A percentile compares a stretch with the other conserved stretches of the same genome.
phyloP scores from a whole-genome alignment of 1,139 yeast genomes.

The Zygosaccharomyces sapae region DNA sequence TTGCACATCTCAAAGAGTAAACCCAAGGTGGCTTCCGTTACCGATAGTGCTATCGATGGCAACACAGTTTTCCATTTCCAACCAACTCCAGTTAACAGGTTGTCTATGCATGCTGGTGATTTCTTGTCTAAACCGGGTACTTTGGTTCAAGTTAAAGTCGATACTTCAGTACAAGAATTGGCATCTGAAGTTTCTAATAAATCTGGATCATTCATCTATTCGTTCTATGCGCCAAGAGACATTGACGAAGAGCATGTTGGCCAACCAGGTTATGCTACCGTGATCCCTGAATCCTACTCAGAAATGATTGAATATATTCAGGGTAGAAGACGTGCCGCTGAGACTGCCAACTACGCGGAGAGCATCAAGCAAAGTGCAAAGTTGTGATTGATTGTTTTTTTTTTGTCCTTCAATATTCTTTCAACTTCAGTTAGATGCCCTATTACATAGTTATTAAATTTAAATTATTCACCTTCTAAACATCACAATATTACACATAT shows the following conservation, averaged over 20 bases:
- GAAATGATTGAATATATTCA: constrained; percentile 91
- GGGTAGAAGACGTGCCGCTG: constrained; percentile 84
- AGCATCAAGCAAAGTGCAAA: constrained; percentile 10
- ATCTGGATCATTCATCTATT: constrained; percentile 83
- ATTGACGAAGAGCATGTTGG: constrained; percentile 39
- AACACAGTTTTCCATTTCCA: constrained; percentile 42
- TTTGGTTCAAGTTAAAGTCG: constrained; percentile 81
- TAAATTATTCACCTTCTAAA: constrained; percentile 4
- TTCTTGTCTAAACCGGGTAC: constrained; percentile 76
- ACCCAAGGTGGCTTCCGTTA: constrained; percentile 19
- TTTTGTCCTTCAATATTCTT: neutral
- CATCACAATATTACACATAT: constrained; percentile 4
- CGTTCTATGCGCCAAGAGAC: constrained; percentile 76
- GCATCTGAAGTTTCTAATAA: constrained; percentile 58
- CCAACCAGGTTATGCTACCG: constrained; percentile 52
- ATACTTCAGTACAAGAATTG: constrained; percentile 67
- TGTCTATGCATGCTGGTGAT: constrained; percentile 52
- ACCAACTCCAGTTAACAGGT: constrained; percentile 54
- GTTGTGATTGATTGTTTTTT: neutral
- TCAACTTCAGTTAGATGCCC: neutral
- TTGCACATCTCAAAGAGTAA: constrained; percentile 42
- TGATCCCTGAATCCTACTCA: constrained; percentile 79
- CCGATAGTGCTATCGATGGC: constrained; percentile 26
- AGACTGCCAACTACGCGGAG: constrained; percentile 64
- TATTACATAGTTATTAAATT: neutral